These are phyloP conservation scores for Euphorbia lathyris DNA, from an alignment of 345 rosid genomes.

Conservation along the genomic window DNA sequence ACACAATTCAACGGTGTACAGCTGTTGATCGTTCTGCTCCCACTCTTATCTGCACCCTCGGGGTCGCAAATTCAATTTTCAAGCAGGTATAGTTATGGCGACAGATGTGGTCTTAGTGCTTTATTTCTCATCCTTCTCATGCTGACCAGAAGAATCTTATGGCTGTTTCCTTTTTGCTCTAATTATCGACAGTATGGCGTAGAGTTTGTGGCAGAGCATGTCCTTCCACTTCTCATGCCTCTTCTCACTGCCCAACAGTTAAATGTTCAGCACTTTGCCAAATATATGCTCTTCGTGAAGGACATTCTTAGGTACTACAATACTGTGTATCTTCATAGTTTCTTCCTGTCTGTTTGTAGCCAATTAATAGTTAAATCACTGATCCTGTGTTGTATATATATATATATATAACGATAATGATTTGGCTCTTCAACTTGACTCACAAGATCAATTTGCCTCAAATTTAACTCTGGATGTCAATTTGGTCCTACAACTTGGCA, in stretches of 20 bases:
- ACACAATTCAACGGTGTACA: slow-evolving; percentile 89
- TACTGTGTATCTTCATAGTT: background rate
- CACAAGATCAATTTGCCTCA: no score
- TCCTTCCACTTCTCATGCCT: slow-evolving; percentile 76
- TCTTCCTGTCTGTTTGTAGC: background rate
- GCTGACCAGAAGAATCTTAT: background rate
- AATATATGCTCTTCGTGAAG: slow-evolving; percentile 89
- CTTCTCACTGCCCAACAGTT: slow-evolving; percentile 93
- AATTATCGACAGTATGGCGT: slow-evolving; percentile 64
- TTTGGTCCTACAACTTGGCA: background rate
- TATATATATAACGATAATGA: background rate
- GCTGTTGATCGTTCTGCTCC: slow-evolving; percentile 96
- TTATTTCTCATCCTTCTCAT: background rate
- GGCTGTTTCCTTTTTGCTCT: slow-evolving; percentile 9
- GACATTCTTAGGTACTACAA: slow-evolving; percentile 70
- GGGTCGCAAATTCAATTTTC: slow-evolving; percentile 79
- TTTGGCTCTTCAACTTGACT: background rate
- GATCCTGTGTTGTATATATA: background rate
- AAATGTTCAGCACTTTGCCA: slow-evolving; percentile 89
- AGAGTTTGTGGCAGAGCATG: slow-evolving; percentile 83
- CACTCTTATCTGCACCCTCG: slow-evolving; percentile 96
- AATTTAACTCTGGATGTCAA: background rate
- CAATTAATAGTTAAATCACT: background rate
- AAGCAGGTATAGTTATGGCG: slow-evolving; percentile 52
- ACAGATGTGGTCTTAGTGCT: slow-evolving; percentile 4